Evolutionary conservation across 306 rosid genomes (phyloP).

Genomic region (Cucurbita ficifolia): DNA sequence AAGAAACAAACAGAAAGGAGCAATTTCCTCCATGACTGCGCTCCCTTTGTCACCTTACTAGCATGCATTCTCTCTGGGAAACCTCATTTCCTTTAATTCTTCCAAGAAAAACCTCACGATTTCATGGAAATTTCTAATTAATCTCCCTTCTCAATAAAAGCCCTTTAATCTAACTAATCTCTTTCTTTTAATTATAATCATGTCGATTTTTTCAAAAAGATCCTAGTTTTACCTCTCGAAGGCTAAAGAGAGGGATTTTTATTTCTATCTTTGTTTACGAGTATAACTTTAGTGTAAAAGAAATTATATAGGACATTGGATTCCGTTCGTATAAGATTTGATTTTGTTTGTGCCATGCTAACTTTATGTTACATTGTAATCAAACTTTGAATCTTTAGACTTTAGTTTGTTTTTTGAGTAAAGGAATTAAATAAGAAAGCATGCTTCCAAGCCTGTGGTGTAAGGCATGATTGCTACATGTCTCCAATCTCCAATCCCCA

Average conservation of each 20-base stretch:
- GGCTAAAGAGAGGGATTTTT: not conserved
- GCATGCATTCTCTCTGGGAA: not conserved
- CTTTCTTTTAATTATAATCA: not conserved
- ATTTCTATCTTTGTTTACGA: not conserved
- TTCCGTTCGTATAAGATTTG: not conserved
- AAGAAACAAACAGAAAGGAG: not conserved
- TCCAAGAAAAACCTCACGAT: not conserved
- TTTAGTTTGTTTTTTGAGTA: not conserved
- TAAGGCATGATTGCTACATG: not conserved
- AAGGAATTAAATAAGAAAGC: not conserved
- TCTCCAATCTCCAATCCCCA: slow-evolving; percentile 4
- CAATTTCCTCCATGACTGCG: not conserved
- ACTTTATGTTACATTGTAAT: not conserved
- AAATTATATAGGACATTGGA: not conserved
- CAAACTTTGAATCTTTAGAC: not conserved
- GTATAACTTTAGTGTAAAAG: not conserved
- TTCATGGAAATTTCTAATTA: not conserved
- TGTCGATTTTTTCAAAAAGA: not conserved
- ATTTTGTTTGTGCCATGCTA: not conserved
- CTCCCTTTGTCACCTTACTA: not conserved
- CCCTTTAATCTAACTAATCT: not conserved
- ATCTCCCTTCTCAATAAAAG: not conserved
- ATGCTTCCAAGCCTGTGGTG: slow-evolving; percentile 3
- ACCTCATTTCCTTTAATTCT: not conserved
- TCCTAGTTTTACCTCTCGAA: not conserved